A percentile compares a stretch with the other conserved stretches of the same genome.
Evolutionary conservation across 2,329 filamentous ascomycete genomes (phyloP).

Genomic region (Fusarium irregulare): DNA sequence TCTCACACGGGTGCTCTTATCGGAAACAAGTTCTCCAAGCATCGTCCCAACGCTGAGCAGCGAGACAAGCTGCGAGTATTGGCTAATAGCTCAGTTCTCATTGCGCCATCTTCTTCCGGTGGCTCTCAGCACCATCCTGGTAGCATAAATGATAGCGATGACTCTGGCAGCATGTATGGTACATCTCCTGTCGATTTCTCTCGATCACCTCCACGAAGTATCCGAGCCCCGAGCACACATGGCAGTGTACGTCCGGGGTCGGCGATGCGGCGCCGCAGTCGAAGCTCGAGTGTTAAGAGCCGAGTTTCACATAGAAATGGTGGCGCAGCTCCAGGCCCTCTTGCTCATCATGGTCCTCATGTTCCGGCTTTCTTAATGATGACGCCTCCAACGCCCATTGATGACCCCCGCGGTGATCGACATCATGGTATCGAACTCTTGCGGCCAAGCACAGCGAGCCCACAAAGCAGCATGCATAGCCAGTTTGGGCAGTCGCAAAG

Average conservation of each 20-base stretch:
- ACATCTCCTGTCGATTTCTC: constrained; percentile 68
- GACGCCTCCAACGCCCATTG: constrained; percentile 59
- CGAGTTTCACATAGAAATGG: constrained; percentile 56
- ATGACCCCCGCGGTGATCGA: constrained; percentile 40
- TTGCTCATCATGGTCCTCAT: constrained; percentile 40
- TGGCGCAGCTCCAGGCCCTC: constrained; percentile 39
- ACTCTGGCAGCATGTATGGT: constrained; percentile 64
- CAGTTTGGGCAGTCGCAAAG: constrained; percentile 18
- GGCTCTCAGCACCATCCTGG: constrained; percentile 53
- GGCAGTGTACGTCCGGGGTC: constrained; percentile 60
- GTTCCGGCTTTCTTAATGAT: constrained; percentile 59
- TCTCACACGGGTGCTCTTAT: constrained; percentile 96
- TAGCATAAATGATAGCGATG: constrained; percentile 65
- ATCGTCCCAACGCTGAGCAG: constrained; percentile 83
- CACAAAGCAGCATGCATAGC: constrained; percentile 39
- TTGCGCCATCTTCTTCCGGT: constrained; percentile 57
- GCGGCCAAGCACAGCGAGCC: constrained; percentile 50
- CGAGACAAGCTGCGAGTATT: constrained; percentile 84
- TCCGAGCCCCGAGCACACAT: constrained; percentile 60
- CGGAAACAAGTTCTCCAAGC: constrained; percentile 94
- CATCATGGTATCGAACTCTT: constrained; percentile 48
- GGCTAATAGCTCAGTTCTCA: constrained; percentile 79
- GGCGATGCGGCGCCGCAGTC: constrained; percentile 56
- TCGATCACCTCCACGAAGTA: constrained; percentile 66
- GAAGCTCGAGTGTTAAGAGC: constrained; percentile 65